Evolutionary conservation across 2,329 filamentous ascomycete genomes (phyloP), one percentile per base, ranked within the genome.

Genomic region (Phialemoniopsis sp.): DNA sequence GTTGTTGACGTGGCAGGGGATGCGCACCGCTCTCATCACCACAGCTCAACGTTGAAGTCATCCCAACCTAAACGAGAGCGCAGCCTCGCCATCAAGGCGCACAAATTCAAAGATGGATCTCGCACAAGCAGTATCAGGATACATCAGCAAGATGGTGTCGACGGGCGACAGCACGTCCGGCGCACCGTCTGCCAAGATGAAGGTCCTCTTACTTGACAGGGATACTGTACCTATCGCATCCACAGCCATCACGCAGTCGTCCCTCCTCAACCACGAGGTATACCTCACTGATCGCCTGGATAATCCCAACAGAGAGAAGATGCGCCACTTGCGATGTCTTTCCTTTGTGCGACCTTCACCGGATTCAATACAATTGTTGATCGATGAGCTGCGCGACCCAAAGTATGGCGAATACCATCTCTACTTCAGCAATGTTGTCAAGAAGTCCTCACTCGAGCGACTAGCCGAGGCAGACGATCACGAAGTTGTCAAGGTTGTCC

Each of bases 371-470:
- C 90, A 98, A 58, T 80, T 87, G 46, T 77, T 98, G 38, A 91
- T 98, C 51, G 93, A 98, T 56, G 93, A 98, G 68, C 76, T 98
- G 40, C 80, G 93, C 44, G 91, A 97, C 36, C 94, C 93, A 5
- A 96, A 90, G 59, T 98, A 98, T 54, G 91, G 93, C 48, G 93
- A 98, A 67, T 98, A 98, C 65, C 82, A 95, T 57, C 78, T 98
- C 41, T 96, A 94, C 63, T 95, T 98, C 63, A 97, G 89, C 71
- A 98, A 98, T 60, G 86, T 98, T 43, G 84, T 93, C 56, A 95
- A 94, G 63, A 98, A 98, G 65, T 97, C 93, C 3, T 87, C 91
- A 0, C 73, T 98, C 17, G 93, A 98, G 62, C 80, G 93, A 32
- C 72, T 98, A 32, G 93, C 93, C 28, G 94, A 98, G 70, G 90